Base-by-base conservation (phyloP, 495 filamentous ascomycete genomes). In the Extremus antarcticus region DNA sequence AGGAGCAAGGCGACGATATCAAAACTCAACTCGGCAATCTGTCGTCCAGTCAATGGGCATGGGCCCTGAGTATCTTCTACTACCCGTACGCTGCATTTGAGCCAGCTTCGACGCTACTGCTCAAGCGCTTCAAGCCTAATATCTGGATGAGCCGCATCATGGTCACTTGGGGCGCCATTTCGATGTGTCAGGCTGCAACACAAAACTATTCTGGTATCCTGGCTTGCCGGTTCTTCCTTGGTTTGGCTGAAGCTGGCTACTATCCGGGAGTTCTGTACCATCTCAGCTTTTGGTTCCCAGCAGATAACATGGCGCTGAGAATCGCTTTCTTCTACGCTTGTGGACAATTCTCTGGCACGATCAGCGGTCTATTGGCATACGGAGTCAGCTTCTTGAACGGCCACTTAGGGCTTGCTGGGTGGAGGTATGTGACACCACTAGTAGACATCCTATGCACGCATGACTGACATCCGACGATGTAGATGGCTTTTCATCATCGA, bases 211-310 rank as follows among this genome's bases (percentile, higher is more conserved):
- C 66, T 17, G 75, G 74, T 0, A 60, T 82, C 25, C 71, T 76
- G 53, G 65, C 70, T 3, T 72, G 71, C 22, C 67, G 78, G 21
- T 79, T 80, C 61, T 65, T 81, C n/a, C 69, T 80, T 2, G 78
- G 78, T 3, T 62, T 75, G n/a, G 67, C 75, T 35, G 79, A 83
- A 66, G 75, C 77, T 0, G 70, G 70, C 3, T 72, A 78, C 2
- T 56, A 47, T 25, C 45, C 52, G 1, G 43, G 43, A 9, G 47
- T 53, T 13, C 47, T 53, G 8, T 62, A 48, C 43, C 52, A 56
- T 49, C 29, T 62, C 16, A 40, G 23, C 25, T 58, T 62, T 38
- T 59, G 56, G 56, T 62, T 52, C 46, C 56, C 51, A 25, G 46
- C 50, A 1, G 51, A 50, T n/a, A 40, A 49, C 20, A 43, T 51